These are phyloP conservation scores for Phymatotrichopsis omnivora DNA, from an alignment of 2,329 filamentous ascomycete genomes.

Conservation along the genomic window DNA sequence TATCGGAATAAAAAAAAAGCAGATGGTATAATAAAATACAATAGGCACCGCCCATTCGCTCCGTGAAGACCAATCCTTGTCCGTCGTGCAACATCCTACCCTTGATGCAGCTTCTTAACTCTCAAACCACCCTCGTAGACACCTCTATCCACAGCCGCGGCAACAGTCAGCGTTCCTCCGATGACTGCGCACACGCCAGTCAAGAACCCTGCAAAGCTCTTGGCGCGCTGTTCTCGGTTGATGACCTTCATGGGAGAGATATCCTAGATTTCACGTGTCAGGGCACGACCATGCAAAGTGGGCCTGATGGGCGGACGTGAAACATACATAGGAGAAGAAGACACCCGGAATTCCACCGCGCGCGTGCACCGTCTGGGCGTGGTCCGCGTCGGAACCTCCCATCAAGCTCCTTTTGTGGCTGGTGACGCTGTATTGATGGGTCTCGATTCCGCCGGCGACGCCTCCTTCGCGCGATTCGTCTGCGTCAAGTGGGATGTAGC, in stretches of 20 bases:
- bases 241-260: slow-evolving; percentile 99
- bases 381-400: slow-evolving; percentile 79
- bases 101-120: slow-evolving; percentile 72
- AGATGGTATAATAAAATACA: neutral
- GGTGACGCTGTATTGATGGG: slow-evolving; percentile 96
- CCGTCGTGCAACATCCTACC: slow-evolving; percentile 10
- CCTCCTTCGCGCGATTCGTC: slow-evolving; percentile 59
- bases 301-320: neutral
- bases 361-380: slow-evolving; percentile 84
- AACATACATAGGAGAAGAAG: slow-evolving; percentile 91
- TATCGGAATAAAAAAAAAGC: neutral
- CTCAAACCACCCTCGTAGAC: slow-evolving; percentile 79
- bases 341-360: slow-evolving; percentile 89
- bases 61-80: neutral
- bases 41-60: too few relatives aligned
- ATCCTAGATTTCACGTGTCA: slow-evolving; percentile 47
- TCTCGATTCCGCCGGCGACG: slow-evolving; percentile 75
- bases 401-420: slow-evolving; percentile 82
- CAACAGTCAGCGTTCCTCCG: slow-evolving; percentile 89
- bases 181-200: slow-evolving; percentile 91
- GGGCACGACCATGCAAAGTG: slow-evolving; percentile 23
- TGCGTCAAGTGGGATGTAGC: slow-evolving; percentile 78
- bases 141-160: slow-evolving; percentile 81
- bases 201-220: slow-evolving; percentile 84
- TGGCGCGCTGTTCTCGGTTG: slow-evolving; percentile 82